Percentiles rank a stretch among this genome's conserved stretches.
phyloP scores from a whole-genome alignment of 2,329 filamentous ascomycete species.

The Colletotrichum sojae region DNA sequence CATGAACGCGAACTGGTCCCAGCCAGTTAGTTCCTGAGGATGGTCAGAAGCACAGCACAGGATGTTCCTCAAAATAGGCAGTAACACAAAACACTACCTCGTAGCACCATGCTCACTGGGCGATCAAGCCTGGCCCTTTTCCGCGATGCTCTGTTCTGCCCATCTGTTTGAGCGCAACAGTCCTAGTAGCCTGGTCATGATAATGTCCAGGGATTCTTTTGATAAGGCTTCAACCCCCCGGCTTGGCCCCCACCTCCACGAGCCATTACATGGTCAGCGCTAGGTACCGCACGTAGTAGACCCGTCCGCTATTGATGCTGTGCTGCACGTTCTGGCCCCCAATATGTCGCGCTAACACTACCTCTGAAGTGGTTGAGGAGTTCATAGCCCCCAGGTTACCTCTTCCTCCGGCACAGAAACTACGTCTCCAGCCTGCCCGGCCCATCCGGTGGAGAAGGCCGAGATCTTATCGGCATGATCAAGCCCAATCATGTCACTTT shows the following conservation, averaged over 20 bases:
- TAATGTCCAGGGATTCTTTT: not conserved
- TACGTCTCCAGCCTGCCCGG: not conserved
- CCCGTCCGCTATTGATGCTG: conserved; percentile 10
- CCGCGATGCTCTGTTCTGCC: not conserved
- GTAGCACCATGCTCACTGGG: not conserved
- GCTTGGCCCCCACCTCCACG: not conserved
- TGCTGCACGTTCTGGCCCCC: conserved; percentile 17
- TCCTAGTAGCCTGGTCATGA: conserved; percentile 6
- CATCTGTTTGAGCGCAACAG: not conserved
- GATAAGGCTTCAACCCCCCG: not conserved
- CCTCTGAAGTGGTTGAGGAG: not conserved
- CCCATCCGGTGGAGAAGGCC: not conserved
- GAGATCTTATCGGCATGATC: not conserved
- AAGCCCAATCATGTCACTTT: no score
- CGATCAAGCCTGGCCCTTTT: not conserved
- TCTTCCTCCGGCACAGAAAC: not conserved
- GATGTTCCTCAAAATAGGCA: no score
- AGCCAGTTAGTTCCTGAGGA: not conserved
- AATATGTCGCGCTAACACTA: not conserved
- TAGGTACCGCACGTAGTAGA: no score
- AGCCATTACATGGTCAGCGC: conserved; percentile 4
- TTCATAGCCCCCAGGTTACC: conserved; percentile 3
- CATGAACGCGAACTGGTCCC: not conserved
- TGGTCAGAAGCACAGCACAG: not conserved
- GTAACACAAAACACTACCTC: no score